Base-by-base conservation (phyloP, 2,329 filamentous ascomycete species). In the Xenoacremonium recifei region DNA sequence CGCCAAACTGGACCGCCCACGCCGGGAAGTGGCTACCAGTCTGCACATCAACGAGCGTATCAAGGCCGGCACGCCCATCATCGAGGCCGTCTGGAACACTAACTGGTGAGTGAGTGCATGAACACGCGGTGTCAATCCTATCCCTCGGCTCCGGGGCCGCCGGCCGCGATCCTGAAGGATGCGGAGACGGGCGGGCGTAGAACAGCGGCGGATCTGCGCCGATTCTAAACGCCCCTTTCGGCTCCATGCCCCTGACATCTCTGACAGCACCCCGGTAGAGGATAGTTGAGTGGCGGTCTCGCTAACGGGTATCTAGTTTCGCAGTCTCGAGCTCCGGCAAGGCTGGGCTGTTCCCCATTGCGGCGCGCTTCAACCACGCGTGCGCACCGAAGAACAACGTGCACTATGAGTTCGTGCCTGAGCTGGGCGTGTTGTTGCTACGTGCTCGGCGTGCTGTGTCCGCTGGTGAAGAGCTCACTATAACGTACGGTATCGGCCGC, bases 351-450 rank as follows among this genome's bases (percentile, higher is more conserved):
- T 80, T 79, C 42, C 65, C 72, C 1, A 62, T 76, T 5, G 75
- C 72, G 0, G 72, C 77, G 0, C 68, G 78, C 3, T 81, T 83
- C 61, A 83, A 83, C 54, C 79, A 83, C 53, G 71, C 77, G 0
- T 83, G 79, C 52, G 44, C 50, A 2, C 64, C 68, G 0, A 57
- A 50, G 3, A 57, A 67, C 40, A 77, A 71, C 32, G 54, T 79
- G 19, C 49, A 60, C 2, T 81, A 75, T 51, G 49, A 35, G 1
- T 78, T 69, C 49, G 57, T 51, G 3, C 56, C 66, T 2, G 38
- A 37, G 1, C n/a, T n/a, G n/a, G n/a, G n/a, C n/a, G n/a, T n/a
- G n/a, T n/a, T n/a, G n/a, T n/a, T n/a, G n/a, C n/a, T n/a, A n/a
- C n/a, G n/a, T n/a, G n/a, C n/a, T n/a, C n/a, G n/a, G n/a, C n/a